phyloP scores from a whole-genome alignment of 176 grass and related monocot genomes.

The Ampelocalamus luodianensis region DNA sequence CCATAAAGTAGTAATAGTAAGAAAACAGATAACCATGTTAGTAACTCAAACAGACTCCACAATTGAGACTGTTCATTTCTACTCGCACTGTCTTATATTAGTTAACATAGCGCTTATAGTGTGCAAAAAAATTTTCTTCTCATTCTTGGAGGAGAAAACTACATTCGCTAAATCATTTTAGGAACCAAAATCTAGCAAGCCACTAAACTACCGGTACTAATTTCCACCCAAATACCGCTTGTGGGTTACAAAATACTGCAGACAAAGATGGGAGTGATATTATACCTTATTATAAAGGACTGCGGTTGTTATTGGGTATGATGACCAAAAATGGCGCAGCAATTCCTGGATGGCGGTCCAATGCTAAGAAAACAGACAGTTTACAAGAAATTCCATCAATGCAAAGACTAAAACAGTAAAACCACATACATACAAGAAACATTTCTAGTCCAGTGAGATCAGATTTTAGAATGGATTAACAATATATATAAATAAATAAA shows the following conservation, averaged over 20 bases:
- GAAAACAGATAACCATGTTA: conserved; percentile 3
- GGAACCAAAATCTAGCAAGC: not conserved
- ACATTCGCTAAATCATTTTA: conserved; percentile 14
- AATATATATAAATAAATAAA: too few relatives aligned
- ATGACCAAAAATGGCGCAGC: conserved; percentile 94
- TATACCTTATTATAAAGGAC: conserved; percentile 90
- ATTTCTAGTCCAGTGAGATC: not conserved
- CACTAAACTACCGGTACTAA: not conserved
- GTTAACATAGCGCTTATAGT: not conserved
- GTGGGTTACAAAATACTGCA: not conserved
- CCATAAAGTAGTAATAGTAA: not conserved
- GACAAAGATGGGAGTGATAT: conserved; percentile 1
- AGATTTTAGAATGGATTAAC: too few relatives aligned
- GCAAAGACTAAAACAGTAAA: conserved; percentile 16
- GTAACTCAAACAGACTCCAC: not conserved
- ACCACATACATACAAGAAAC: conserved; percentile 39
- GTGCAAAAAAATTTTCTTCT: not conserved
- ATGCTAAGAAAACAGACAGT: conserved; percentile 65
- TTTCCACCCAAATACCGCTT: not conserved
- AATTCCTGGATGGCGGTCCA: conserved; percentile 94
- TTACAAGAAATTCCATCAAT: conserved; percentile 31
- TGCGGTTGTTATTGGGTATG: conserved; percentile 77
- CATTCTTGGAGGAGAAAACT: conserved; percentile 4
- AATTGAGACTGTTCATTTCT: conserved; percentile 1
- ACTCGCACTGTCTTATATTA: not conserved